A percentile compares a stretch with the other conserved stretches of the same genome.
Evolutionary conservation across 257 asterid species (phyloP).

Genomic region (Scutellaria baicalensis): DNA sequence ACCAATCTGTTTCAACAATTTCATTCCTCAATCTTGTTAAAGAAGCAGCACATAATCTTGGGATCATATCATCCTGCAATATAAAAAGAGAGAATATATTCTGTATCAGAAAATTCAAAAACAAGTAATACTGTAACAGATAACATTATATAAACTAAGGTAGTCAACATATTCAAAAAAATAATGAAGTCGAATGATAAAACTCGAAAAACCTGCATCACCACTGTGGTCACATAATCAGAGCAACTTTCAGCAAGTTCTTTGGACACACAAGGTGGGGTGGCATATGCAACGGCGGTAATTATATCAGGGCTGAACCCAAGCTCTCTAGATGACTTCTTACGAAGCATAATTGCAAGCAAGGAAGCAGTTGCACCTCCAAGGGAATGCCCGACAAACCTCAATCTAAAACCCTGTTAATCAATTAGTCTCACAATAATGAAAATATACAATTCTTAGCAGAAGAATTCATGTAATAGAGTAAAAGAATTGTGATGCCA

Average conservation of each 20-base stretch:
- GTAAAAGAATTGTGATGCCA: conserved; percentile 14
- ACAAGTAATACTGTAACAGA: background rate
- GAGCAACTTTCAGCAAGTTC: conserved; percentile 89
- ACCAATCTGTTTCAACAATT: conserved; percentile 95
- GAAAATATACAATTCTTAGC: background rate
- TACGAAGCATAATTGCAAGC: conserved; percentile 87
- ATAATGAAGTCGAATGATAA: background rate
- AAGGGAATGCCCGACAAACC: conserved; percentile 98
- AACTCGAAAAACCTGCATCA: conserved; percentile 64
- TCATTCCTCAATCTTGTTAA: conserved; percentile 81
- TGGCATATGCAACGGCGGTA: conserved; percentile 72
- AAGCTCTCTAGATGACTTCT: conserved; percentile 59
- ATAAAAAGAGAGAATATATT: conserved; percentile 12
- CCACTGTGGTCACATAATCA: conserved; percentile 72
- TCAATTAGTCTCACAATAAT: conserved; percentile 37
- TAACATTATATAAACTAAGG: background rate
- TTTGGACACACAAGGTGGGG: conserved; percentile 93
- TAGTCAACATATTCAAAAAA: background rate
- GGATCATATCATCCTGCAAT: conserved; percentile 82
- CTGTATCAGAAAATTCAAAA: background rate
- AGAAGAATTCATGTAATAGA: conserved; percentile 1
- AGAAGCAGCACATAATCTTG: conserved; percentile 70
- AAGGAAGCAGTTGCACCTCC: conserved; percentile 91
- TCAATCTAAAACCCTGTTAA: conserved; percentile 96
- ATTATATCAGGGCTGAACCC: conserved; percentile 84